Evolutionary conservation across 2,329 filamentous ascomycete genomes (phyloP), one percentile per base, ranked within the genome.

Genomic region (Aspergillus ruber): DNA sequence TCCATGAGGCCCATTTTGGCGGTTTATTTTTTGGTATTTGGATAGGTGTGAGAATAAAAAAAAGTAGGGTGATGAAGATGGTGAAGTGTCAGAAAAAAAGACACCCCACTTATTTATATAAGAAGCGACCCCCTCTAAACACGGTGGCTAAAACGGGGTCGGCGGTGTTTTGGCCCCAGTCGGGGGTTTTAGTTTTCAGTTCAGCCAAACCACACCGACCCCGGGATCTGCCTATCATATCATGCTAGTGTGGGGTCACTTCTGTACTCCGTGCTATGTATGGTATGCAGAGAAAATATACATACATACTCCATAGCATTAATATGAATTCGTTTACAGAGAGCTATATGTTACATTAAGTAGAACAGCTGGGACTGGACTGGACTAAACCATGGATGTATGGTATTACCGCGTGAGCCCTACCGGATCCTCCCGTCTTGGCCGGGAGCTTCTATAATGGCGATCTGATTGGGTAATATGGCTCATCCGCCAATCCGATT

Each of bases 1-100:
- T 55, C 52, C 45, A 66, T 50, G 44, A 66, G 59, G 25, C 59
- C 58, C 60, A 62, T 61, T 18, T 9, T 51, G 41, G 17, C 41
- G 25, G 25, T 29, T 29, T 12, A 3, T n/a, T n/a, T n/a, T n/a
- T n/a, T n/a, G n/a, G n/a, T n/a, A n/a, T n/a, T n/a, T n/a, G n/a
- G n/a, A n/a, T n/a, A n/a, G n/a, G n/a, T n/a, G n/a, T n/a, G n/a
- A n/a, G n/a, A n/a, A n/a, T n/a, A n/a, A n/a, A n/a, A n/a, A n/a
- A n/a, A n/a, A n/a, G n/a, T n/a, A n/a, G n/a, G n/a, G n/a, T n/a
- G n/a, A n/a, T 9, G 17, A 32, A 38, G 15, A 18, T 18, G 21
- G 21, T 18, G 10, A 18, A 36, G 10, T 20, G 23, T 9, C 27
- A 17, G 17, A 29, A 42, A 9, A 25, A 42, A 29, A 27, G 12